Conservation (phyloP, 768 basidiomycete genomes). For the Fomitopsis serialis region DNA sequence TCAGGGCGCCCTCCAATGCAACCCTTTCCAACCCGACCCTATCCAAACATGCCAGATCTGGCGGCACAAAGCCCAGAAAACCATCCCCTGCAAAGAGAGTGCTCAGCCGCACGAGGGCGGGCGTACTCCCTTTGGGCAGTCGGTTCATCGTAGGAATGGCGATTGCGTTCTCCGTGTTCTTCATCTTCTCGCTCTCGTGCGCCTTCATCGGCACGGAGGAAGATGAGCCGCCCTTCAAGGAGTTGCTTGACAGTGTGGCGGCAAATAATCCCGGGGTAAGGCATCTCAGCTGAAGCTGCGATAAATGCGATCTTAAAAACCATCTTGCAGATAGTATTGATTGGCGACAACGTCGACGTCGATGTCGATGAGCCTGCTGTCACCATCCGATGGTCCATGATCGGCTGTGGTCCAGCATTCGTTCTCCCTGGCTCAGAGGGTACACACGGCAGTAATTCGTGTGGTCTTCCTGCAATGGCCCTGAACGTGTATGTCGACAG, state of each 20-base stretch:
- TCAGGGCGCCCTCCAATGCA: constrained; percentile 14
- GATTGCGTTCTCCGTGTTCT: constrained; percentile 40
- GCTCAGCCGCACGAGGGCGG: constrained; percentile 7
- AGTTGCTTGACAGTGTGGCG: constrained; percentile 35
- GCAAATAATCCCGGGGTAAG: constrained; percentile 41
- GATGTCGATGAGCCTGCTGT: constrained; percentile 55
- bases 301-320: not conserved
- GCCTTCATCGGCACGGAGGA: constrained; percentile 44
- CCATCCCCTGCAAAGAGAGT: not conserved
- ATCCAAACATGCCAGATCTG: constrained; percentile 8
- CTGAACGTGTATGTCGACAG: constrained; percentile 45
- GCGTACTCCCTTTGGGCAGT: constrained; percentile 22
- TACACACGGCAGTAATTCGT: constrained; percentile 36
- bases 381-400: constrained; percentile 50
- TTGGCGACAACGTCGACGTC: constrained; percentile 53
- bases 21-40: constrained; percentile 2
- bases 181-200: constrained; percentile 42
- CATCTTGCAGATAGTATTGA: constrained; percentile 39
- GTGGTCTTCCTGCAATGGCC: constrained; percentile 41
- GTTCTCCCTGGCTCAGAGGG: constrained; percentile 43
- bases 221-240: constrained; percentile 36
- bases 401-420: constrained; percentile 43
- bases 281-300: not conserved
- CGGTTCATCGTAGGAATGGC: constrained; percentile 29
- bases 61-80: constrained; percentile 15